Base-by-base conservation (phyloP, 192 early-diverging fungal species). In the Coemansia sp. region DNA sequence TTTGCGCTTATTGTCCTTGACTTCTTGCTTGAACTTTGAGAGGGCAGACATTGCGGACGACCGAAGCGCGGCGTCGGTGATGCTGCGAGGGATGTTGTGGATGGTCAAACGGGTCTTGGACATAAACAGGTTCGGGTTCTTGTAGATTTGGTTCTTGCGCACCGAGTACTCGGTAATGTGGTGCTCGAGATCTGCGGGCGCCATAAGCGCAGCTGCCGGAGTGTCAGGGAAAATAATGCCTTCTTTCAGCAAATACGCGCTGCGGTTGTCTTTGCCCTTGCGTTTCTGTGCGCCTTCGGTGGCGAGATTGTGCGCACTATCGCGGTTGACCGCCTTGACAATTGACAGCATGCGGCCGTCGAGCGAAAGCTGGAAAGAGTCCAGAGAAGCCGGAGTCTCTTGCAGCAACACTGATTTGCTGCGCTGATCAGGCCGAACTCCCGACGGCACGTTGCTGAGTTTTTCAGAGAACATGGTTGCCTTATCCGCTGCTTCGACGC, bases 221-320 rank as follows among this genome's bases (percentile, higher is more conserved):
- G 93, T 87, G 49, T 93, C 87, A 1, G 91, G 89, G 68, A 93
- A 94, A 55, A 98, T 84, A 25, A 94, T 87, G 62, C 93, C 94
- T 82, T 98, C 95, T 50, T 90, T 87, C 78, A 96, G 88, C 68
- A 98, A 73, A 66, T 97, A 98, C 28, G 93, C 53, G 68, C 90
- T 90, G 31, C 96, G 91, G 54, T 86, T 85, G 75, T 98, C 96
- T 53, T 88, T 86, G 28, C 74, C 68, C 59, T 88, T 85, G 52
- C 86, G 86, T 52, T 85, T 84, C 58, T 83, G 75, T 51, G 81
- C 75, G 11, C 84, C 83, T 38, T 86, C 80, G 11, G 85, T 82
- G 21, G 85, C 81, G 15, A 97, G 77, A 38, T 85, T 69, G 12
- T 72, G 66, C 5, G 94, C 94, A 15, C 88, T 82, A 5, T 75